A percentile compares a stretch with the other conserved stretches of the same genome.
These are phyloP conservation scores for Phytophthora sp. DNA, from an alignment of 352 stramenopile genomes.

Conservation along the genomic window DNA sequence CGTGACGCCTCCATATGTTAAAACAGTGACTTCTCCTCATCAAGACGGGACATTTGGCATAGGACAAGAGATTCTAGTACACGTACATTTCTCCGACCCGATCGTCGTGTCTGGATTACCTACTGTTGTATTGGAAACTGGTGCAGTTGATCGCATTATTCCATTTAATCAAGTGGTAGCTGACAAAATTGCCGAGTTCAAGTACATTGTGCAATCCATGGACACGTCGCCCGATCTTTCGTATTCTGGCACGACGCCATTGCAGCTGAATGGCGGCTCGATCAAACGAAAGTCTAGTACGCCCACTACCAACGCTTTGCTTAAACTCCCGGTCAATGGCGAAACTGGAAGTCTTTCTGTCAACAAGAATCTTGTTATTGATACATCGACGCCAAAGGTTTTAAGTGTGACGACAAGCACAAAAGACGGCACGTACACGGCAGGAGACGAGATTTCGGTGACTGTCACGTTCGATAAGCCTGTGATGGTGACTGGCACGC, in stretches of 20 bases:
- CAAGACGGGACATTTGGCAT: constrained; percentile 74
- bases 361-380: constrained; percentile 77
- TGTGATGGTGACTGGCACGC: constrained; percentile 60
- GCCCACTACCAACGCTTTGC: constrained; percentile 51
- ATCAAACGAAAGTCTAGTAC: constrained; percentile 63
- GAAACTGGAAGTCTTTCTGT: constrained; percentile 66
- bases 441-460: constrained; percentile 65
- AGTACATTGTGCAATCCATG: constrained; percentile 73
- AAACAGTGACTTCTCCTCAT: constrained; percentile 60
- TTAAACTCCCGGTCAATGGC: constrained; percentile 62
- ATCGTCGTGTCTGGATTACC: constrained; percentile 63
- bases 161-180: constrained; percentile 56
- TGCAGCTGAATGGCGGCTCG: constrained; percentile 63
- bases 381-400: constrained; percentile 62
- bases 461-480: constrained; percentile 60
- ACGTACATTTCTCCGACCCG: constrained; percentile 74
- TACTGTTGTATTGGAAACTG: constrained; percentile 71
- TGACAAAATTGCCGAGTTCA: constrained; percentile 64
- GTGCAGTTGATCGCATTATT: constrained; percentile 63
- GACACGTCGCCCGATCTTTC: constrained; percentile 75
- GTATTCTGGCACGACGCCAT: constrained; percentile 51
- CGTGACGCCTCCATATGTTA: constrained; percentile 53
- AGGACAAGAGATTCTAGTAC: constrained; percentile 70
- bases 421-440: constrained; percentile 58
- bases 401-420: constrained; percentile 42